Evolutionary conservation across 805 yeast genomes (phyloP).

Genomic region (Torulaspora maleeae): DNA sequence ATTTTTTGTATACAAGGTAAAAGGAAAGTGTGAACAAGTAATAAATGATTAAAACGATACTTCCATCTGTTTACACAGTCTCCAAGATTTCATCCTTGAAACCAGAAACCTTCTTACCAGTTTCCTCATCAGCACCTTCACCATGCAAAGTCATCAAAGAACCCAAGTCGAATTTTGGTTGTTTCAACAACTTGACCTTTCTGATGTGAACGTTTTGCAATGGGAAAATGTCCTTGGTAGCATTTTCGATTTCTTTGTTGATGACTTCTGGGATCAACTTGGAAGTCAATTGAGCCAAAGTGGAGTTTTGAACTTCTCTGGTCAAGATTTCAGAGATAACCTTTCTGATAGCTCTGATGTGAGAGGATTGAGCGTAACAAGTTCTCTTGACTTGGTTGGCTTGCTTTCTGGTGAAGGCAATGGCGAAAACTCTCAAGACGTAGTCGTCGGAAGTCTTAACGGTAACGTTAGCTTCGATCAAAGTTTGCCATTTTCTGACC

Average conservation of each 20-base stretch:
- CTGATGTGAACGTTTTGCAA: conserved; percentile 98
- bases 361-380: conserved; percentile 95
- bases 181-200: conserved; percentile 97
- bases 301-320: conserved; percentile 91
- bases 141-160: conserved; percentile 95
- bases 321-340: conserved; percentile 94
- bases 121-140: conserved; percentile 88
- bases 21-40: conserved; percentile 9
- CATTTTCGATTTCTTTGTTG: conserved; percentile 97
- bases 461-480: conserved; percentile 96
- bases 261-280: conserved; percentile 98
- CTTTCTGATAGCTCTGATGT: conserved; percentile 95
- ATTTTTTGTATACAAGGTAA: conserved; percentile 18
- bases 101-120: conserved; percentile 95
- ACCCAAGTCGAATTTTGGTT: conserved; percentile 98
- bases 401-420: conserved; percentile 98
- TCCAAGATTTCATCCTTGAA: conserved; percentile 99
- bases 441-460: conserved; percentile 97
- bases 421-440: conserved; percentile 92
- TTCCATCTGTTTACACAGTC: conserved; percentile 62
- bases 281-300: conserved; percentile 93
- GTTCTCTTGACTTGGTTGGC: conserved; percentile 97
- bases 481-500: conserved; percentile 98
- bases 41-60: conserved; percentile 8
- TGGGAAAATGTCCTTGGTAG: conserved; percentile 92